phyloP scores from a whole-genome alignment of 345 rosid genomes.

The Raphanus sativus region DNA sequence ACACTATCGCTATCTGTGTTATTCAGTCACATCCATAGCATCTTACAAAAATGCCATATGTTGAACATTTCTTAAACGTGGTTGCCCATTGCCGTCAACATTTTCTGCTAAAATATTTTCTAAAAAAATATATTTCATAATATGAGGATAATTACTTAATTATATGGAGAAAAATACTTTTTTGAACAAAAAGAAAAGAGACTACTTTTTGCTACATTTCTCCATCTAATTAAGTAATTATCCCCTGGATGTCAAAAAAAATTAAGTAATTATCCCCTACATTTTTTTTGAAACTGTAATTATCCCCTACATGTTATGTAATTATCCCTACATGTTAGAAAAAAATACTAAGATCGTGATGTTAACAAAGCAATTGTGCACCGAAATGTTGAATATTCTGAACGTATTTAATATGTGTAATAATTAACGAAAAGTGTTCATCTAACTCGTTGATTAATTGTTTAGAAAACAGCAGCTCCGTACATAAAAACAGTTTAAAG shows the following conservation, averaged over 20 bases:
- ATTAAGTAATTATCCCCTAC: no score
- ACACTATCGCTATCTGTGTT: no score
- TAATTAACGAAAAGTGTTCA: not conserved
- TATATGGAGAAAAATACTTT: not conserved
- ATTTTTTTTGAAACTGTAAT: no score
- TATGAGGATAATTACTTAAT: not conserved
- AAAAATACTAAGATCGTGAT: not conserved
- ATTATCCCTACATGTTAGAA: not conserved
- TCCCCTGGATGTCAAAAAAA: no score
- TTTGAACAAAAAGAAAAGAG: no score
- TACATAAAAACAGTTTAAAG: not conserved
- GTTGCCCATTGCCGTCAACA: not conserved
- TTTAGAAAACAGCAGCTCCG: conserved; percentile 1
- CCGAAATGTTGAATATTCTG: conserved; percentile 18
- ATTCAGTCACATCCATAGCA: not conserved
- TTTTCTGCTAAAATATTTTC: not conserved
- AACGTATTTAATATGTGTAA: not conserved
- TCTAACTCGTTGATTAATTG: conserved; percentile 20
- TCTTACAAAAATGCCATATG: not conserved
- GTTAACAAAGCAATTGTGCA: conserved; percentile 1
- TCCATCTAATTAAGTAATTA: no score
- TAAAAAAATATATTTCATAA: not conserved
- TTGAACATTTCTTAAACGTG: not conserved
- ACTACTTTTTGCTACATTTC: no score
- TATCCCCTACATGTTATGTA: no score